Conservation (phyloP, 2,329 filamentous ascomycete genomes). For the Xylariaceae sp. region DNA sequence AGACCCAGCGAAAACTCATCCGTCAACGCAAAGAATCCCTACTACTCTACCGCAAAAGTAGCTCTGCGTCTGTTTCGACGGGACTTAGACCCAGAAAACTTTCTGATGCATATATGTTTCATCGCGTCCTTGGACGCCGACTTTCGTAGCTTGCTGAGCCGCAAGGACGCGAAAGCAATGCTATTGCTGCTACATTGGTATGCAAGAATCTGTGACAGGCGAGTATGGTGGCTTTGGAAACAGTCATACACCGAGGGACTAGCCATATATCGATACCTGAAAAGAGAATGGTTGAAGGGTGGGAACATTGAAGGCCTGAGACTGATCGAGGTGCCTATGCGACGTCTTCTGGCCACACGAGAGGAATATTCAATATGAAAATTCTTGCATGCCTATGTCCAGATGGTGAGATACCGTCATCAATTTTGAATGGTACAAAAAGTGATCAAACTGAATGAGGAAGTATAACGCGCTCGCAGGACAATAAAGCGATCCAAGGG, state of each 20-base stretch:
- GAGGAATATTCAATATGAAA: too few relatives aligned
- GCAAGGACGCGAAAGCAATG: conserved; percentile 52
- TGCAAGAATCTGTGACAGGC: conserved; percentile 41
- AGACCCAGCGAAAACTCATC: background rate
- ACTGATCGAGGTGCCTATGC: conserved; percentile 3
- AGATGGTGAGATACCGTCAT: too few relatives aligned
- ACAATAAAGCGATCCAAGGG: too few relatives aligned
- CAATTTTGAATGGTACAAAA: too few relatives aligned
- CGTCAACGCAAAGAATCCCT: background rate
- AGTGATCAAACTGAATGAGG: too few relatives aligned
- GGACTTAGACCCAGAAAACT: conserved; percentile 25
- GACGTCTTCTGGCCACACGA: background rate
- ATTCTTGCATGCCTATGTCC: too few relatives aligned
- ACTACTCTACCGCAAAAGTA: background rate
- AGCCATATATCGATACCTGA: conserved; percentile 7
- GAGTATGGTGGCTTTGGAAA: conserved; percentile 47
- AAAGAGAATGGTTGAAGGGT: background rate
- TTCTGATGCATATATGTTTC: conserved; percentile 47
- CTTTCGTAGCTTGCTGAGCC: conserved; percentile 44
- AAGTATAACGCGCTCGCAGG: too few relatives aligned
- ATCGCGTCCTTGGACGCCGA: conserved; percentile 42
- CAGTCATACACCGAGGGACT: conserved; percentile 33
- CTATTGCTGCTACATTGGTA: conserved; percentile 58
- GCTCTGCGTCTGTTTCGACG: background rate
- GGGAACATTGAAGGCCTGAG: background rate